Conservation (phyloP, 164 flowering plant genomes). For the Nelumbo lutea region DNA sequence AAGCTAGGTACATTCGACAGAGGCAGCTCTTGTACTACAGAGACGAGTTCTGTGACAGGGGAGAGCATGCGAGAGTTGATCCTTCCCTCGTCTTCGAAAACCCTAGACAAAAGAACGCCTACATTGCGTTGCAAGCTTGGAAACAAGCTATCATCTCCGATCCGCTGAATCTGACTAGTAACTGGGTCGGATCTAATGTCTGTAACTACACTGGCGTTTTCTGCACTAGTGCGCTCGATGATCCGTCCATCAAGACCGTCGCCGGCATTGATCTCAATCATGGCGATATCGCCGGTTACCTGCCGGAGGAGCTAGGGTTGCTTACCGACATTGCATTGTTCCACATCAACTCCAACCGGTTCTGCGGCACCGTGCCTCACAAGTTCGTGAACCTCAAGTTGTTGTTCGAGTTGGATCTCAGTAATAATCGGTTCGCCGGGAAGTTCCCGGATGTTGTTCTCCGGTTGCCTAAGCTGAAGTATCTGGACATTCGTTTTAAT, state of each 20-base stretch:
- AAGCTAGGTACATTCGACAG: slow-evolving; percentile 45
- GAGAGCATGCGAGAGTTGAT: slow-evolving; percentile 55
- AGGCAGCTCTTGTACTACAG: slow-evolving; percentile 77
- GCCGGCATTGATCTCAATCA: slow-evolving; percentile 91
- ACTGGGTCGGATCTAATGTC: slow-evolving; percentile 82
- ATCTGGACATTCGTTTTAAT: slow-evolving; percentile 66
- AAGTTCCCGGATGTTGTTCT: slow-evolving; percentile 55
- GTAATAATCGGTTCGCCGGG: slow-evolving; percentile 70
- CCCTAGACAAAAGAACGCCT: slow-evolving; percentile 47
- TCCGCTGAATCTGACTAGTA: slow-evolving; percentile 55
- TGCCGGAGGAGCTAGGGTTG: slow-evolving; percentile 58
- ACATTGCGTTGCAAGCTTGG: slow-evolving; percentile 89
- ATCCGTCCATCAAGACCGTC: slow-evolving; percentile 38
- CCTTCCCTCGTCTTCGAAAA: slow-evolving; percentile 66
- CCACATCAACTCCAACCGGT: slow-evolving; percentile 63
- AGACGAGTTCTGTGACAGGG: slow-evolving; percentile 69
- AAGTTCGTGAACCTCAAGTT: slow-evolving; percentile 33
- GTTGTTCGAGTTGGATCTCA: slow-evolving; percentile 62
- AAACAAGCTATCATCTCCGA: slow-evolving; percentile 85
- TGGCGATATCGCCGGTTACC: slow-evolving; percentile 61
- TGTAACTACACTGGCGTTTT: slow-evolving; percentile 66
- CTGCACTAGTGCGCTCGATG: slow-evolving; percentile 58
- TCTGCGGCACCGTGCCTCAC: slow-evolving; percentile 55
- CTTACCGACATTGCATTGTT: slow-evolving; percentile 55
- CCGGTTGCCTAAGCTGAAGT: slow-evolving; percentile 39